Percentiles rank a stretch among this genome's conserved stretches.
Conservation (phyloP, 495 filamentous ascomycete genomes). For the Aspergillus campestris region DNA sequence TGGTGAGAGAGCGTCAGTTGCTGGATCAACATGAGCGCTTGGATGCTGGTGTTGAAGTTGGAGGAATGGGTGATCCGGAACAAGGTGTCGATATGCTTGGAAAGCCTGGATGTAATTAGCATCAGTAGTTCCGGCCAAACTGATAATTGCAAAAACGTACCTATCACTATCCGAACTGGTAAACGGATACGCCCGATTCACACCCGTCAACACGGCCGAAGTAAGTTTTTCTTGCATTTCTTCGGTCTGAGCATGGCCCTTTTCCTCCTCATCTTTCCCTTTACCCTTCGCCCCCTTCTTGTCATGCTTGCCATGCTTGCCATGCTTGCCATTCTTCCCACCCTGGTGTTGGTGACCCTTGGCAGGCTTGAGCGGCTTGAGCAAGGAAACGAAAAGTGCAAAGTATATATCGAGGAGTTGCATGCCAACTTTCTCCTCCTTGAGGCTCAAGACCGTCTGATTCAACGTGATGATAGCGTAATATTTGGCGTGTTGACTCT, state of each 20-base stretch:
- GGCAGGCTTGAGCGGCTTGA: slow-evolving; percentile 63
- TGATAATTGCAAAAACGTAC: slow-evolving; percentile 33
- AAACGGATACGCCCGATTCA: slow-evolving; percentile 93
- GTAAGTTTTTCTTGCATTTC: slow-evolving; percentile 83
- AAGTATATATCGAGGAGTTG: slow-evolving; percentile 87
- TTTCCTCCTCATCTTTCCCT: slow-evolving; percentile 42
- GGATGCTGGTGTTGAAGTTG: slow-evolving; percentile 97
- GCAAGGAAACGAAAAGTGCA: slow-evolving; percentile 63
- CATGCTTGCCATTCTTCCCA: slow-evolving; percentile 15
- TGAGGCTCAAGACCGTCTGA: slow-evolving; percentile 81
- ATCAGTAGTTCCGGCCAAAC: neutral
- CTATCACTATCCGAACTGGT: slow-evolving; percentile 67
- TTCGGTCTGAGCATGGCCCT: slow-evolving; percentile 43
- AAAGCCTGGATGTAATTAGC: slow-evolving; percentile 44
- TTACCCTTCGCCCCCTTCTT: slow-evolving; percentile 30
- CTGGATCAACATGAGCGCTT: slow-evolving; percentile 92
- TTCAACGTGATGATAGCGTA: slow-evolving; percentile 95
- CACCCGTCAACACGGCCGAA: slow-evolving; percentile 81
- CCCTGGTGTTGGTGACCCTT: slow-evolving; percentile 26
- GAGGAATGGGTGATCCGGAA: slow-evolving; percentile 95
- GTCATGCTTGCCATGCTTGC: slow-evolving; percentile 14
- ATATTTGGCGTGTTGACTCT: slow-evolving; percentile 82
- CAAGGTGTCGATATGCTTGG: slow-evolving; percentile 83
- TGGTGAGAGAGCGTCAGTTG: slow-evolving; percentile 78
- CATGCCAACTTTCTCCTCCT: slow-evolving; percentile 73